Percentiles rank a stretch among this genome's conserved stretches.
phyloP scores from a whole-genome alignment of 768 basidiomycete species.

The Postia placenta region DNA sequence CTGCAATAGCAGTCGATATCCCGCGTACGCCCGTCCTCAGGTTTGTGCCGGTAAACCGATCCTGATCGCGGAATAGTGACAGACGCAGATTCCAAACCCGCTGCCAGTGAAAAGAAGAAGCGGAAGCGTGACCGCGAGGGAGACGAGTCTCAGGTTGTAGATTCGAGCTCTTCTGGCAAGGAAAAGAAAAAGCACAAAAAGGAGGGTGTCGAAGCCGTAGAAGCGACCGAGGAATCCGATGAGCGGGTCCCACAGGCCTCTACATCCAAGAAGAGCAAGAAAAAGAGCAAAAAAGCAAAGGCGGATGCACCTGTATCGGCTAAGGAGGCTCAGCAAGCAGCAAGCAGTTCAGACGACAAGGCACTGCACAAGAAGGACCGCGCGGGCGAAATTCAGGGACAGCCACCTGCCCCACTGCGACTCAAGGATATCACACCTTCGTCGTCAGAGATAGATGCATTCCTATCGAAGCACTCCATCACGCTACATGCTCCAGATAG shows the following conservation, averaged over 20 bases:
- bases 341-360: constrained; percentile 15
- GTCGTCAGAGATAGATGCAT: constrained; percentile 48
- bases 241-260: background rate
- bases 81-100: too few species aligned
- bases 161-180: constrained; percentile 5
- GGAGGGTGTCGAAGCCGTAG: constrained; percentile 4
- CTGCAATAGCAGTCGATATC: too few species aligned
- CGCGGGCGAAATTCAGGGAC: constrained; percentile 18
- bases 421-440: constrained; percentile 18
- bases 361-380: constrained; percentile 28
- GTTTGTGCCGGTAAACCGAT: too few species aligned
- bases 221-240: background rate
- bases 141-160: constrained; percentile 19
- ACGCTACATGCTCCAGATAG: constrained; percentile 56
- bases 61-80: too few species aligned
- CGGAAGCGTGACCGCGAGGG: constrained; percentile 28
- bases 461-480: constrained; percentile 66
- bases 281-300: constrained; percentile 32
- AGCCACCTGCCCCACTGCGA: constrained; percentile 11
- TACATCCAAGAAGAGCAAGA: constrained; percentile 26
- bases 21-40: too few species aligned
- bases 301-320: constrained; percentile 11
- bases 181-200: constrained; percentile 24
- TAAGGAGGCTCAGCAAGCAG: background rate
- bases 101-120: constrained; percentile 19